Percentiles rank a stretch among this genome's conserved stretches.
Conservation (phyloP, 495 filamentous ascomycete species). For the Jackrogersella multiformis region DNA sequence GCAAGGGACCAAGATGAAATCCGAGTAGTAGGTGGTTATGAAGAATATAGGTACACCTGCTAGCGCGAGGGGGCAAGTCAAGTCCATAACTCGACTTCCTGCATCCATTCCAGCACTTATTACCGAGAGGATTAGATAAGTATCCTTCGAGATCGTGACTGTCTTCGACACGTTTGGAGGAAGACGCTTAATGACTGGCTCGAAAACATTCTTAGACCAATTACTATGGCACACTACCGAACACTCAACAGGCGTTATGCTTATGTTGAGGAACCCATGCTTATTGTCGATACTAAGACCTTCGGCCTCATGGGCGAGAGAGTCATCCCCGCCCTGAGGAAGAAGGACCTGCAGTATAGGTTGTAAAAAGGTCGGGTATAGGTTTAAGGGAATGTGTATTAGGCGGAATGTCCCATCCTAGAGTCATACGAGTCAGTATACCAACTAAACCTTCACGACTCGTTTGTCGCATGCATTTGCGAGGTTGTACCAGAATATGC, state of each 20-base stretch:
- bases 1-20: conserved; percentile 91
- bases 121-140: conserved; percentile 88
- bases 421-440: conserved; percentile 27
- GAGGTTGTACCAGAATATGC: conserved; percentile 34
- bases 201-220: conserved; percentile 77
- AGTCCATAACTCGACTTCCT: conserved; percentile 89
- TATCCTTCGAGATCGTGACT: conserved; percentile 80
- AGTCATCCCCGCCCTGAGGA: conserved; percentile 49
- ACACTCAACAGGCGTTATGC: conserved; percentile 90
- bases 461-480: conserved; percentile 24
- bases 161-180: conserved; percentile 58
- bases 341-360: conserved; percentile 86
- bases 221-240: conserved; percentile 85
- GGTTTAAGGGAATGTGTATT: conserved; percentile 86
- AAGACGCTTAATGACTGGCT: conserved; percentile 68
- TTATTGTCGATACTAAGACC: conserved; percentile 57
- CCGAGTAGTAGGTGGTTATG: conserved; percentile 97
- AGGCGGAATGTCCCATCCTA: conserved; percentile 89
- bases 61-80: conserved; percentile 89
- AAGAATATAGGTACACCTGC: conserved; percentile 97
- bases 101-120: conserved; percentile 89
- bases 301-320: conserved; percentile 49
- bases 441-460: conserved; percentile 16
- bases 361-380: conserved; percentile 84
- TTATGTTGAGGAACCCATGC: conserved; percentile 91